Evolutionary conservation across 148 eudicot species (phyloP), one percentile per base, ranked within the genome.

Genomic region (Euryodendron excelsum): DNA sequence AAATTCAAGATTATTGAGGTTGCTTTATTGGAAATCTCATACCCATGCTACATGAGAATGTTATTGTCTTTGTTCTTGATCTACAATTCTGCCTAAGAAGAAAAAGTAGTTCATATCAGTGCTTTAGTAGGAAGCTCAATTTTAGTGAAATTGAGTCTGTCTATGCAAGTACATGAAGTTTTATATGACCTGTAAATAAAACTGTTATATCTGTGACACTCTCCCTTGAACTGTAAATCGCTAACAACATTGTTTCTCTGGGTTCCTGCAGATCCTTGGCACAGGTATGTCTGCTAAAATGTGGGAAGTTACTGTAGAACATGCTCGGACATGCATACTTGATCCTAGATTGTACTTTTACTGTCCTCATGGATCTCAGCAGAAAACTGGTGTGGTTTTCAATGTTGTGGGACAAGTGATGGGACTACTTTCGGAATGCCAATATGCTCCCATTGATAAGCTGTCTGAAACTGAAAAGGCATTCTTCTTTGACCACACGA

Each of bases 391-490:
- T 20, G 97, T 92, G 62, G 89, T 87, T 77, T 96, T 96, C 79
- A 92, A 84, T 81, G 82, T 84, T 60, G 98, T 89, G 45, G 98
- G 98, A 58, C 92, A 89, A 87, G 78, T 88, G 75, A 79, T 84
- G 78, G 99, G 98, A 30, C 71, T 91, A 69, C 76, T 90, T 69
- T 84, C 87, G 21, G 90, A 93, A 44, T 84, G 84, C 85, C 91
- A 86, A 52, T 91, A 80, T 73, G 69, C 85, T 55, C 80, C 87
- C 69, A 39, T 79, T 25, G 97, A 90, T 75, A 84, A 92, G 76
- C 85, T 92, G 33, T 83, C 98, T 56, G 96, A 93, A 85, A 76
- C 79, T 55, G 91, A 96, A 66, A 89, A 88, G 99, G 99, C 76
- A 84, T 39, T 68, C 36, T 80, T 80, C 75, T 74, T 78, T 76